Percentiles rank a stretch among this genome's conserved stretches.
Conservation (phyloP, 2,329 filamentous ascomycete genomes). For the Fusarium piperis region DNA sequence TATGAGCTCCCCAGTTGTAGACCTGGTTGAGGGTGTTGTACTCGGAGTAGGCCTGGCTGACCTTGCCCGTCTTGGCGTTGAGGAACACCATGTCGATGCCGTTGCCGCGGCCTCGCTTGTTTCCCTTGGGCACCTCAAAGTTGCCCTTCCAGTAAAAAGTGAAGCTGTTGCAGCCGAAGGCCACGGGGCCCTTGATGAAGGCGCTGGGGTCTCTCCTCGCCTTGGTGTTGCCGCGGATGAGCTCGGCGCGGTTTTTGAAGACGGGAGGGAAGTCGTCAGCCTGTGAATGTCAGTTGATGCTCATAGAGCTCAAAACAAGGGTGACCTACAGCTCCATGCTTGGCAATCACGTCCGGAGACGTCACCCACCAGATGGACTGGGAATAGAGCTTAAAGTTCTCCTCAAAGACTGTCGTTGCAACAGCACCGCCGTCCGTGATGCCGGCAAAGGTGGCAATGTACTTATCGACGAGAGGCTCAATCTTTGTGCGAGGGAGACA, state of each 20-base stretch:
- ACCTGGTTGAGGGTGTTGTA: slow-evolving; percentile 38
- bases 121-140: slow-evolving; percentile 20
- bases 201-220: slow-evolving; percentile 15
- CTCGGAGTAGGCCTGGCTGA: slow-evolving; percentile 31
- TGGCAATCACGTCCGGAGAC: slow-evolving; percentile 14
- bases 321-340: slow-evolving; percentile 21
- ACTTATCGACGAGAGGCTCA: slow-evolving; percentile 30
- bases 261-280: slow-evolving; percentile 34
- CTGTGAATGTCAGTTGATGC: neutral
- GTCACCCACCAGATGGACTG: slow-evolving; percentile 35
- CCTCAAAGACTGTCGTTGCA: slow-evolving; percentile 19
- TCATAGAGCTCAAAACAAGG: too few species aligned
- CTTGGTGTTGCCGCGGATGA: slow-evolving; percentile 23
- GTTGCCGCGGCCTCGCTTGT: slow-evolving; percentile 20
- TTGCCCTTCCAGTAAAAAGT: slow-evolving; percentile 37
- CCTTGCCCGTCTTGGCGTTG: slow-evolving; percentile 15
- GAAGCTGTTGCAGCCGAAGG: slow-evolving; percentile 37
- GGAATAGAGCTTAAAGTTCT: slow-evolving; percentile 27
- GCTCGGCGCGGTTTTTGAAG: slow-evolving; percentile 15
- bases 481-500: slow-evolving; percentile 24
- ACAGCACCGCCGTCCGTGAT: slow-evolving; percentile 28
- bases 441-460: slow-evolving; percentile 27
- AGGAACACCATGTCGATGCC: slow-evolving; percentile 36
- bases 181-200: slow-evolving; percentile 28
- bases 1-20: slow-evolving; percentile 33